Evolutionary conservation across 148 eudicot species (phyloP).

Genomic region (Spergularia marina): DNA sequence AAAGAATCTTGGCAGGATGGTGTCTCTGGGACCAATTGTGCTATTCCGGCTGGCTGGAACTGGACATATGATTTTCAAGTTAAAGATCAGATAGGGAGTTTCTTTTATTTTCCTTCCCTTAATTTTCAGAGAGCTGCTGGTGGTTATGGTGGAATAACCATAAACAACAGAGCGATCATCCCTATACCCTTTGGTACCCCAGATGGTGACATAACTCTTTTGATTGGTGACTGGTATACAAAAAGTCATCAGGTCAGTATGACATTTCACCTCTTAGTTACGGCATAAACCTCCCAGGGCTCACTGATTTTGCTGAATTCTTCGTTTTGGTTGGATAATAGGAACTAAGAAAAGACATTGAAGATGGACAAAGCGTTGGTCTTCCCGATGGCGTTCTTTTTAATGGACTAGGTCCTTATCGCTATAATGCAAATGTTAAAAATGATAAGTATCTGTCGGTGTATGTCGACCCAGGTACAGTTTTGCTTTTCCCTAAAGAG

Average conservation of each 20-base stretch:
- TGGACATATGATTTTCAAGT: slow-evolving; percentile 98
- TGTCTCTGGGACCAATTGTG: slow-evolving; percentile 89
- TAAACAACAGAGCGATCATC: slow-evolving; percentile 80
- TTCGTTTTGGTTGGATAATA: slow-evolving; percentile 32
- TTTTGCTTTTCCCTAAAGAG: not conserved
- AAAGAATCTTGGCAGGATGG: slow-evolving; percentile 98
- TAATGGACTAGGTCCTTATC: slow-evolving; percentile 89
- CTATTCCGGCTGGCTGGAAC: slow-evolving; percentile 97
- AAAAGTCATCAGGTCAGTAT: slow-evolving; percentile 82
- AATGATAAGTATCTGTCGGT: slow-evolving; percentile 55
- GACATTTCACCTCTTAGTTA: slow-evolving; percentile 13
- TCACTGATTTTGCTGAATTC: slow-evolving; percentile 14
- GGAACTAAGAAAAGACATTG: slow-evolving; percentile 71
- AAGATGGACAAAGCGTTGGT: slow-evolving; percentile 67
- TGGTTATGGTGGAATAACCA: slow-evolving; percentile 88
- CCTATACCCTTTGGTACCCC: slow-evolving; percentile 89
- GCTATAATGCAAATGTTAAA: slow-evolving; percentile 57
- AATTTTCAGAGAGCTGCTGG: slow-evolving; percentile 88
- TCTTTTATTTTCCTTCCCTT: slow-evolving; percentile 95
- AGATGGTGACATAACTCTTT: slow-evolving; percentile 89
- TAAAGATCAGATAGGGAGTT: slow-evolving; percentile 97
- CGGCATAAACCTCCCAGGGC: slow-evolving; percentile 17
- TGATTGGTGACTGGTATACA: slow-evolving; percentile 87
- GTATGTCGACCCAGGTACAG: slow-evolving; percentile 89
- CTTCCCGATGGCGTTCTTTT: slow-evolving; percentile 87